phyloP scores from a whole-genome alignment of 768 basidiomycete species.

The Suillus brevipes region DNA sequence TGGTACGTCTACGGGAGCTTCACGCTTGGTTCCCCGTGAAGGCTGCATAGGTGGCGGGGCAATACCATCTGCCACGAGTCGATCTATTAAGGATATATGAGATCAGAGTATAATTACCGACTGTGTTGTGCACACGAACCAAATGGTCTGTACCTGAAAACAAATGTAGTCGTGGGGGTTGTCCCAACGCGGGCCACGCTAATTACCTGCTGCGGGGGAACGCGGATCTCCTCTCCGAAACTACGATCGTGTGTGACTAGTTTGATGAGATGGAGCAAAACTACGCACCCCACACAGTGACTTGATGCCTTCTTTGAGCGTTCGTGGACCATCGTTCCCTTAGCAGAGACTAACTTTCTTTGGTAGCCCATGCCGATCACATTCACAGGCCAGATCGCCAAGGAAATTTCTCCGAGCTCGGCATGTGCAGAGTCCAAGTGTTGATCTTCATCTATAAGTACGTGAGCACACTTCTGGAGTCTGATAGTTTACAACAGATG shows the following conservation, averaged over 20 bases:
- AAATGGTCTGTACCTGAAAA: constrained; percentile 14
- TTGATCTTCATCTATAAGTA: constrained; percentile 9
- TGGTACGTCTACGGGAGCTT: not conserved
- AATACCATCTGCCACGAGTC: constrained; percentile 11
- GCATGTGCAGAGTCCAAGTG: constrained; percentile 11
- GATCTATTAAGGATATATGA: constrained; percentile 4
- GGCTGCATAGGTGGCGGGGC: constrained; percentile 2
- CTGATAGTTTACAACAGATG: not conserved
- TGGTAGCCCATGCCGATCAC: not conserved
- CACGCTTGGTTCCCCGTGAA: constrained; percentile 5
- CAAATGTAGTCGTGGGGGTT: constrained; percentile 9
- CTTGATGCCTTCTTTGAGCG: constrained; percentile 13
- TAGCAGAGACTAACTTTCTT: not conserved
- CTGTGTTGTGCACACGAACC: constrained; percentile 5
- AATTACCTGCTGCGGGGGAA: constrained; percentile 4
- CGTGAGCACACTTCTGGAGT: not conserved
- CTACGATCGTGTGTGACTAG: constrained; percentile 3
- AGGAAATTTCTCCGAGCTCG: constrained; percentile 11
- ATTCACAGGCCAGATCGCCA: constrained; percentile 8
- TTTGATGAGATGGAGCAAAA: not conserved
- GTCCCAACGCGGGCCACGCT: constrained; percentile 2
- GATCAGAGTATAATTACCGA: not conserved
- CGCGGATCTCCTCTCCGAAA: constrained; percentile 6
- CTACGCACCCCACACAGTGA: constrained; percentile 11
- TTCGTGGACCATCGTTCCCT: constrained; percentile 13